These are phyloP conservation scores for Tephrocybe sp. DNA, from an alignment of 768 basidiomycete genomes.

Conservation along the genomic window DNA sequence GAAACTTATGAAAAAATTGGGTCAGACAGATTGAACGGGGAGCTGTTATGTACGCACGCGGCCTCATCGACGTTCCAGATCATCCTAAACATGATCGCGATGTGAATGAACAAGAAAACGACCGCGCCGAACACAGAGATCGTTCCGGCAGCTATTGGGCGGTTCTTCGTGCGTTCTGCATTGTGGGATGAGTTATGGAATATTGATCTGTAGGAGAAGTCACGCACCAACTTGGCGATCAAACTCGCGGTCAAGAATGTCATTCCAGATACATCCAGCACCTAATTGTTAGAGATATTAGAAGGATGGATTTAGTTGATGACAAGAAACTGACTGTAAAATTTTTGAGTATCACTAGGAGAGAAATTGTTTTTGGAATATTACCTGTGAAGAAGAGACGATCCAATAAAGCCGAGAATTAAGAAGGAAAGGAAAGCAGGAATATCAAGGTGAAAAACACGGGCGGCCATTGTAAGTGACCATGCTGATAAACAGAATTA, in stretches of 20 bases:
- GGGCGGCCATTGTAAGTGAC: slow-evolving; percentile 20
- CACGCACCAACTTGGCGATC: slow-evolving; percentile 35
- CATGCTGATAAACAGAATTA: slow-evolving; percentile 11
- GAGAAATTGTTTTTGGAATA: no score
- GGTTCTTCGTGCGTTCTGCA: slow-evolving; percentile 32
- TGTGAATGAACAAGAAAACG: slow-evolving; percentile 22
- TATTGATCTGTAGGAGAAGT: neutral
- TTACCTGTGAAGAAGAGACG: slow-evolving; percentile 20
- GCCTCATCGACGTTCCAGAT: slow-evolving; percentile 17
- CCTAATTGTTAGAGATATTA: no score
- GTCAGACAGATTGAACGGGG: neutral
- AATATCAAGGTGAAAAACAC: slow-evolving; percentile 12
- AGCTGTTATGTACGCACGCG: slow-evolving; percentile 9
- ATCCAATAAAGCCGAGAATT: slow-evolving; percentile 16
- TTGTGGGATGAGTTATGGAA: neutral
- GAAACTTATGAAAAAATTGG: slow-evolving; percentile 1
- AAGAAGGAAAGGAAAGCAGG: slow-evolving; percentile 7
- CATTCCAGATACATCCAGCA: slow-evolving; percentile 25
- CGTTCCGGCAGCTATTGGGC: slow-evolving; percentile 31
- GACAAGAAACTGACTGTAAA: slow-evolving; percentile 9
- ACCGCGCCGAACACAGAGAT: slow-evolving; percentile 31
- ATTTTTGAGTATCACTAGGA: neutral
- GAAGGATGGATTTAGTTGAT: neutral
- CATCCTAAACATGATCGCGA: slow-evolving; percentile 16
- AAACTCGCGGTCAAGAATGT: slow-evolving; percentile 28